A percentile compares a stretch with the other conserved stretches of the same genome.
phyloP scores from a whole-genome alignment of 163 green algal genomes.

The Coccomyxa subellipsoidea region DNA sequence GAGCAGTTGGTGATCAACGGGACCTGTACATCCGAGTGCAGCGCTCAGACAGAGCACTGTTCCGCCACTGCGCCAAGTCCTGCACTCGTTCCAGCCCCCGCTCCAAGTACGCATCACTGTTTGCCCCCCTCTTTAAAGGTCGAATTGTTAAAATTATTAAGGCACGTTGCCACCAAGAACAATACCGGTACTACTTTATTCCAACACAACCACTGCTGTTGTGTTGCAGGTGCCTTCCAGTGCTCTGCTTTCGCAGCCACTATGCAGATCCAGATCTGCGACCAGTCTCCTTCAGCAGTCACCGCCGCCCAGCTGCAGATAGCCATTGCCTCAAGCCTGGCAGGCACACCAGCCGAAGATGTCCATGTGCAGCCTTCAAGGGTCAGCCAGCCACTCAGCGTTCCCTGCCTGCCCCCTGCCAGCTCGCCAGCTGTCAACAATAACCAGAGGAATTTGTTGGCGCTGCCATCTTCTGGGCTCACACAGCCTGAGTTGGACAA shows the following conservation, averaged over 20 bases:
- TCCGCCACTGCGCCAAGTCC: too few relatives aligned
- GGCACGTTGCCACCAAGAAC: neutral
- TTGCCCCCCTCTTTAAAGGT: neutral
- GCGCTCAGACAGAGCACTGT: neutral
- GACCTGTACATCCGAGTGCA: neutral
- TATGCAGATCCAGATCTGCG: neutral
- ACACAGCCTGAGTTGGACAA: neutral
- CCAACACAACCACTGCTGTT: neutral
- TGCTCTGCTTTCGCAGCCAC: neutral
- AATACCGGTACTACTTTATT: neutral
- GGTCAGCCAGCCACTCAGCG: neutral
- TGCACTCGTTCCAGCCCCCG: neutral
- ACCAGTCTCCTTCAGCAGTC: neutral
- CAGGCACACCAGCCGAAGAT: neutral
- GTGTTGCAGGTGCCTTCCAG: neutral
- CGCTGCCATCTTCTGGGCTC: neutral
- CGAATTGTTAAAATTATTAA: neutral
- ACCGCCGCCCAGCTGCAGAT: neutral
- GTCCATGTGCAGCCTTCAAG: neutral
- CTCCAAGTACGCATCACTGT: neutral
- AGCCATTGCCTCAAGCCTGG: neutral
- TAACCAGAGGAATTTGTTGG: neutral
- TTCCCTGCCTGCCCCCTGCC: neutral
- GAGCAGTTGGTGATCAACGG: neutral
- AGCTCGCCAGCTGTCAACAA: neutral